Base-by-base conservation (phyloP, 352 stramenopile species). In the Saprolegnia parasitica region DNA sequence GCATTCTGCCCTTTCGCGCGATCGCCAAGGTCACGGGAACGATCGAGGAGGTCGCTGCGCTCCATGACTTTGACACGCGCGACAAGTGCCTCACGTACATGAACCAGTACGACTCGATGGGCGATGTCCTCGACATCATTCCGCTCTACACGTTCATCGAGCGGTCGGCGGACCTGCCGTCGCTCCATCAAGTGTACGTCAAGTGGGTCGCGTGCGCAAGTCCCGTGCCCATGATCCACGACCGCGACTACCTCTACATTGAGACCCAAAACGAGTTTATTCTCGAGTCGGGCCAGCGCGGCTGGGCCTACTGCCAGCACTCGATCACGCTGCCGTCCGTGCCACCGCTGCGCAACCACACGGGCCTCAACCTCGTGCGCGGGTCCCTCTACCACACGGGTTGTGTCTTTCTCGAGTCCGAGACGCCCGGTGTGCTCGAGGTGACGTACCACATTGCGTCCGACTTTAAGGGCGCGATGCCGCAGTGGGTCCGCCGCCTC, bases 131-230 rank as follows among this genome's bases (percentile, higher is more conserved):
- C 18, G 62, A 68, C 37, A n/a, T 68, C 8, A 58, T 68, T 5
- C 62, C 62, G 26, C 50, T 68, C 26, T 68, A 68, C 62, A 68
- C 20, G 23, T 68, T 68, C 24, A 42, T 68, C 37, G 40, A 68
- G 46, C 40, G 62, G 1, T 49, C 46, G 29, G 8, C 5, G 11
- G 56, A 49, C 9, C 8, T 32, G 3, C 62, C 62, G 39, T 42
- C 52, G 13, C 21, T 68, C 1, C 62, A 58, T 11, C 62, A 68
- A 39, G 47, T 58, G 15, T 68, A 68, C 37, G 62, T 68, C 26
- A 68, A 58, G n/a, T 68, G 62, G 62, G 40, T 24, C 21, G 62
- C 46, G 26, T 20, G 11, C 29, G 32, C 18, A 11, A 58, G 42
- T 42, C 15, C 40, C n/a, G 42, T 68, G 21, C 62, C 62, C 18